Percentiles rank a stretch among this genome's conserved stretches.
These are phyloP conservation scores for Colletotrichum euphorbiae DNA, from an alignment of 2,329 filamentous ascomycete genomes.

Conservation along the genomic window DNA sequence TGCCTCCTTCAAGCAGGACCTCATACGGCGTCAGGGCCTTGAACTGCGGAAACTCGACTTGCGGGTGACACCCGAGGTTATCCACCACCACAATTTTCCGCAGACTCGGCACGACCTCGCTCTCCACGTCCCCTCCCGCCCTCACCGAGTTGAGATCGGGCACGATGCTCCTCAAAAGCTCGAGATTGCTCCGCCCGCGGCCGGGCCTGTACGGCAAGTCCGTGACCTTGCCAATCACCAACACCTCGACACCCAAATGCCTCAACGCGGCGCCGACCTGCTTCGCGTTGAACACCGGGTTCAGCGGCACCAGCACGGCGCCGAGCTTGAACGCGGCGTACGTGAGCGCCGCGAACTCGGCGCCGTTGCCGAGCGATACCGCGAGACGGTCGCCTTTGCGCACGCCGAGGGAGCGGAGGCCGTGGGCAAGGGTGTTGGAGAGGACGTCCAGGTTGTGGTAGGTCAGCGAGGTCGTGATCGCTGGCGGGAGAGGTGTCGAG, in stretches of 20 bases:
- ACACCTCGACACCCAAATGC: constrained; percentile 78
- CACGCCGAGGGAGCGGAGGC: constrained; percentile 77
- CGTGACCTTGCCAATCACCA: constrained; percentile 89
- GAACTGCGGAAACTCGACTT: constrained; percentile 55
- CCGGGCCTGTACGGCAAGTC: constrained; percentile 78
- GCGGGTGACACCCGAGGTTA: constrained; percentile 70
- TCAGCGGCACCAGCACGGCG: constrained; percentile 92
- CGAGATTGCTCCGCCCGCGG: constrained; percentile 64
- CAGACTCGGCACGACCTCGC: constrained; percentile 73
- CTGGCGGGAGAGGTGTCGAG: constrained; percentile 62
- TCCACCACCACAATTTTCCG: constrained; percentile 80
- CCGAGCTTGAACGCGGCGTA: constrained; percentile 96
- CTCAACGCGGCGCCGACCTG: constrained; percentile 84
- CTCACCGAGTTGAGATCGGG: constrained; percentile 52
- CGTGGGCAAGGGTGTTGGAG: constrained; percentile 81
- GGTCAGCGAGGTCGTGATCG: constrained; percentile 74
- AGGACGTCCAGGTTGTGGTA: constrained; percentile 80
- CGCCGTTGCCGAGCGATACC: constrained; percentile 85
- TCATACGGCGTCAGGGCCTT: constrained; percentile 60
- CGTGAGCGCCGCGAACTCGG: constrained; percentile 85
- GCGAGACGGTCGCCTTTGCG: constrained; percentile 86
- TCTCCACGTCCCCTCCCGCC: constrained; percentile 46
- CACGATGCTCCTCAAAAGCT: constrained; percentile 58
- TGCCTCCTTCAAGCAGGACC: constrained; percentile 51
- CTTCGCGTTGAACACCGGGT: constrained; percentile 84